Base-by-base conservation (phyloP, 1,284 basidiomycete species). In the Cerrena zonata region DNA sequence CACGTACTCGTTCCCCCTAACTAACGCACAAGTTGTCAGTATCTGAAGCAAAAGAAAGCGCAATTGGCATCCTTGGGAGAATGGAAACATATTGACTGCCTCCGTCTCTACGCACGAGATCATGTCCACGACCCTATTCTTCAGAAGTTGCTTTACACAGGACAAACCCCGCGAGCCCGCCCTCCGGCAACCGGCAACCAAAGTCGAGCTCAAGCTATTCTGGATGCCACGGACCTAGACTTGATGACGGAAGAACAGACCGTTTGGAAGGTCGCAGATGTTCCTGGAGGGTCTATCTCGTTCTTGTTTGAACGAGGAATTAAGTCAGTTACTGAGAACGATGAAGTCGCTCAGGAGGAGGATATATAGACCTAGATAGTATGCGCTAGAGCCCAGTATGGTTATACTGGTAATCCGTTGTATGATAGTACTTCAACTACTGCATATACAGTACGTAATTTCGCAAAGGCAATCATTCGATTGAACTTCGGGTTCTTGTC, bases 31-130 rank as follows among this genome's bases (percentile, higher is more conserved):
- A 22, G 18, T 24, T 37, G 49, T 19, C 56, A 91, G 89, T 82
- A 85, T 55, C 65, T 82, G 49, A 76, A 78, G 59, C 88, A 84
- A 62, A 88, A 88, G 70, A 84, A 83, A 57, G 78, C 76, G 2
- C 90, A 82, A 53, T 79, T 98, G 12, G 88, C 89, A 2, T 80
- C 89, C 1, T 75, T 98, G 30, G 86, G 85, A 50, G 82, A 90
- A 61, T 98, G 94, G 94, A 85, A 78, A 15, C 94, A 98, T 63
- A 82, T 94, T 63, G 85, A 87, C 58, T 86, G 84, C 58, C 68
- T 91, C 15, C 70, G 67, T 44, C 57, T 67, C 12, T 66, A 69
- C 15, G 71, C 76, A 2, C 62, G 61, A 38, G 70, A 77, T 13
- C 68, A 73, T 23, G 72, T 90, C 43, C 74, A 79, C 41, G 88